Percentiles rank a stretch among this genome's conserved stretches.
Evolutionary conservation across 2,329 filamentous ascomycete species (phyloP).

Genomic region (Fusarium devonianum): DNA sequence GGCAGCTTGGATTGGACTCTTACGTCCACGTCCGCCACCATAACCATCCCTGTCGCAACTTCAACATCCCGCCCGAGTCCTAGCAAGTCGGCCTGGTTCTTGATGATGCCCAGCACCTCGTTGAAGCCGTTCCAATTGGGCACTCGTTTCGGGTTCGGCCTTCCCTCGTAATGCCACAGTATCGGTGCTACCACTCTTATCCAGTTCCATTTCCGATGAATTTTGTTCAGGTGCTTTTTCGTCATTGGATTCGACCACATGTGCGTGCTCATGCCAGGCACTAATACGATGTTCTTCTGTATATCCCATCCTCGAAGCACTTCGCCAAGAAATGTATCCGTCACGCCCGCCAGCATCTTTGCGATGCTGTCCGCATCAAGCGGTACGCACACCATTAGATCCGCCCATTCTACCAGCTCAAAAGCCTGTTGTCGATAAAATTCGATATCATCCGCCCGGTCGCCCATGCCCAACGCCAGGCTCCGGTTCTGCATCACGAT

Average conservation of each 20-base stretch:
- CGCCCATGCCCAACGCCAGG: slow-evolving; percentile 43
- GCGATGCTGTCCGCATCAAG: slow-evolving; percentile 85
- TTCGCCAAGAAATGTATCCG: slow-evolving; percentile 81
- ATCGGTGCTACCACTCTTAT: slow-evolving; percentile 82
- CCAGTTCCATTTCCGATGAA: slow-evolving; percentile 86
- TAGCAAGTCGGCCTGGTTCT: slow-evolving; percentile 78
- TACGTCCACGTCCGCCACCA: slow-evolving; percentile 45
- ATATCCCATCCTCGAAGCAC: slow-evolving; percentile 87
- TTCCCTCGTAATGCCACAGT: slow-evolving; percentile 77
- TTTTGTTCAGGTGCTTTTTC: slow-evolving; percentile 84
- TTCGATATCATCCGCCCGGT: slow-evolving; percentile 58
- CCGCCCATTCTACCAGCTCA: slow-evolving; percentile 85
- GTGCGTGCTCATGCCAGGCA: slow-evolving; percentile 86
- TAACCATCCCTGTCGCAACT: slow-evolving; percentile 52
- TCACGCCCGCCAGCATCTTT: slow-evolving; percentile 85
- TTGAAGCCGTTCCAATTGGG: slow-evolving; percentile 71
- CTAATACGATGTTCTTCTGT: slow-evolving; percentile 82
- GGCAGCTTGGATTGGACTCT: slow-evolving; percentile 65
- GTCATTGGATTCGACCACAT: slow-evolving; percentile 94
- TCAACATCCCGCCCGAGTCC: slow-evolving; percentile 76
- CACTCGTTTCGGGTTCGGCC: slow-evolving; percentile 58
- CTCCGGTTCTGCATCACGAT: slow-evolving; percentile 65
- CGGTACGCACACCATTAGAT: slow-evolving; percentile 83
- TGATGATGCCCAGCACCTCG: slow-evolving; percentile 75
- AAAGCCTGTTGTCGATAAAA: slow-evolving; percentile 60